Base-by-base conservation (phyloP, 1,139 yeast genomes). In the Taphrina deformans region DNA sequence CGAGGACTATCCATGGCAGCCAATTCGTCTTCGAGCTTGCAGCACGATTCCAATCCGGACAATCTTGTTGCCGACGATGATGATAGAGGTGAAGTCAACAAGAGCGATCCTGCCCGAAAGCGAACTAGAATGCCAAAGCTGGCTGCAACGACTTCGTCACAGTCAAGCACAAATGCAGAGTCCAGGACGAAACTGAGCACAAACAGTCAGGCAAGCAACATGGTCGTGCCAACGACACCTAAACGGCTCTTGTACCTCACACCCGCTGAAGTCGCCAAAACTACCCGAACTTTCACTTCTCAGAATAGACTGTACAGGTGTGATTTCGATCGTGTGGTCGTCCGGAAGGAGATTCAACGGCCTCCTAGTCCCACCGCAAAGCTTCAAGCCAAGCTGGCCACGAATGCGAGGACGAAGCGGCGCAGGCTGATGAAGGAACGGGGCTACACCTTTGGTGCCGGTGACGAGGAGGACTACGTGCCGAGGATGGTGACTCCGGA, bases 351-450 rank as follows among this genome's bases (percentile, higher is more conserved):
- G 29, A 51, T 55, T 16, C 56, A 45, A 4, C 64, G 67, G 4
- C 67, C 67, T 9, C 61, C 67, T 31, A 55, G 62, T 18, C 67
- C 67, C 4, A 62, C 64, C 12, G 65, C 67, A 18, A 65, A 65
- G 52, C 27, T 44, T 7, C 67, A 65, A 29, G 61, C 64, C 35
- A 65, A 60, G 53, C 23, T 60, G 44, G 67, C 67, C 10, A 35
- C 45, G 31, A 55, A 44, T 24, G 59, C 65, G 27, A 55, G 62
- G 35, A 40, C 53, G n/a, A 65, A 46, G 35, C 46, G 67, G 7
- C 48, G 52, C 29, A 59, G 51, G 23, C 45, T 51, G 48, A 55
- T 55, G 35, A 60, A 65, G 56, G 65, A 65, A 41, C 51, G 52
- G 45, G 65, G 65, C 26, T 60, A 59, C 52, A 45, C 56, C n/a